Evolutionary conservation across 169 alveolate species (phyloP), one percentile per base, ranked within the genome.

Genomic region (Plasmodium knowlesi): DNA sequence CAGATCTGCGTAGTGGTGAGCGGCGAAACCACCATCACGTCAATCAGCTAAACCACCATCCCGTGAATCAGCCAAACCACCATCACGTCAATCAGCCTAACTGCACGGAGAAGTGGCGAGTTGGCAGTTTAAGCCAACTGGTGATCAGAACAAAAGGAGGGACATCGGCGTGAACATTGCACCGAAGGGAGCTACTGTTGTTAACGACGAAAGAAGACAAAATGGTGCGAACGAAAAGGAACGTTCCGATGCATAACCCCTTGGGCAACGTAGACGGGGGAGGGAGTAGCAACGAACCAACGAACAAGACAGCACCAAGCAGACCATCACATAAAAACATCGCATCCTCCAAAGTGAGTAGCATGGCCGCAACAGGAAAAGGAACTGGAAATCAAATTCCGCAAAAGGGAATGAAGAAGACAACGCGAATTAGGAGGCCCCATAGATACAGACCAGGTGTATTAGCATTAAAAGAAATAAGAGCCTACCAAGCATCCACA

Each of bases 401-500:
- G 46, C 81, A 81, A 78, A 83, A 81, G 46, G 73, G 39, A 28
- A 30, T 78, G 34, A 74, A 74, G 22, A 83, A 78, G 50, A 37
- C 89, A 39, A 25, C 79, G 19, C 82, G 88, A 53, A 78, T 84
- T 37, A 54, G 89, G 43, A 74, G 82, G 43, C 93, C 93, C 12
- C 95, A 84, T 82, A 74, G 95, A 76, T 84, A 78, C 50, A 74
- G 95, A 76, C 95, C 95, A 53, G 99, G 99, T 92, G 98, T 98
- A n/a, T 98, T 97, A 84, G 99, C 99, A 30, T 95, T 98, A 32
- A 96, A 99, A 95, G 99, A 98, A 92, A 98, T 98, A 88, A 95
- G 99, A 95, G 98, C 97, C 82, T 98, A 97, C 96, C 98, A 99
- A 95, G 98, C 98, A 72, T 84, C 98, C 32, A 98, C 99, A 53